A percentile compares a stretch with the other conserved stretches of the same genome.
phyloP scores from a whole-genome alignment of 2,329 filamentous ascomycete species.

The Sclerotinia glacialis region DNA sequence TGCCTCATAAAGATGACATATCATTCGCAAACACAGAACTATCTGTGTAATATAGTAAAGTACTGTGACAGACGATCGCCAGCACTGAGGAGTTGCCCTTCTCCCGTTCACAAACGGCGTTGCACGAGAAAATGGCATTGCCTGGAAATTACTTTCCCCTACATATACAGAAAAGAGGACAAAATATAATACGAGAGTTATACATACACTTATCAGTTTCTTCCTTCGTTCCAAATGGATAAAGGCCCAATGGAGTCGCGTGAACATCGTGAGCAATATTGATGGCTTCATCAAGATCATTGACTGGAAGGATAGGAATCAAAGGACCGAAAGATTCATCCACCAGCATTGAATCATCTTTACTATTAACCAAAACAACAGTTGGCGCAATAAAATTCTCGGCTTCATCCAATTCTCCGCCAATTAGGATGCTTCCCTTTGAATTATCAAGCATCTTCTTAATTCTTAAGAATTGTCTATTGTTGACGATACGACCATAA shows the following conservation, averaged over 20 bases:
- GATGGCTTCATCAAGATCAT: slow-evolving; percentile 82
- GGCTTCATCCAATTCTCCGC: slow-evolving; percentile 76
- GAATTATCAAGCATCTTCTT: slow-evolving; percentile 88
- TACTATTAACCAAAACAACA: slow-evolving; percentile 75
- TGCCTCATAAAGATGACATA: not conserved
- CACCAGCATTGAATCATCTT: slow-evolving; percentile 72
- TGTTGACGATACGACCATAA: slow-evolving; percentile 77
- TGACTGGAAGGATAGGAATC: slow-evolving; percentile 75
- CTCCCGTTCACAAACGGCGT: not conserved
- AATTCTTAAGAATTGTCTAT: slow-evolving; percentile 73
- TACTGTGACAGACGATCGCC: not conserved
- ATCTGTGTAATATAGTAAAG: not conserved
- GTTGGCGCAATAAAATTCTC: slow-evolving; percentile 88
- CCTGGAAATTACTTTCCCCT: not conserved
- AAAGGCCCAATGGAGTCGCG: slow-evolving; percentile 78
- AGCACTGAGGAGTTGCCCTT: not conserved
- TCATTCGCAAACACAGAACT: not conserved
- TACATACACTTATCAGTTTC: slow-evolving; percentile 70
- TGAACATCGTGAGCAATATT: slow-evolving; percentile 76
- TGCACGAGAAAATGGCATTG: too few species aligned
- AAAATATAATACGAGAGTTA: not conserved
- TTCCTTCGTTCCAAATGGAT: slow-evolving; percentile 76
- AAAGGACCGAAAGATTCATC: slow-evolving; percentile 94
- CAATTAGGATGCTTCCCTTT: slow-evolving; percentile 80
- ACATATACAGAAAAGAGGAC: not conserved